Conservation (phyloP, 768 basidiomycete species). For the Roridomyces roridus region DNA sequence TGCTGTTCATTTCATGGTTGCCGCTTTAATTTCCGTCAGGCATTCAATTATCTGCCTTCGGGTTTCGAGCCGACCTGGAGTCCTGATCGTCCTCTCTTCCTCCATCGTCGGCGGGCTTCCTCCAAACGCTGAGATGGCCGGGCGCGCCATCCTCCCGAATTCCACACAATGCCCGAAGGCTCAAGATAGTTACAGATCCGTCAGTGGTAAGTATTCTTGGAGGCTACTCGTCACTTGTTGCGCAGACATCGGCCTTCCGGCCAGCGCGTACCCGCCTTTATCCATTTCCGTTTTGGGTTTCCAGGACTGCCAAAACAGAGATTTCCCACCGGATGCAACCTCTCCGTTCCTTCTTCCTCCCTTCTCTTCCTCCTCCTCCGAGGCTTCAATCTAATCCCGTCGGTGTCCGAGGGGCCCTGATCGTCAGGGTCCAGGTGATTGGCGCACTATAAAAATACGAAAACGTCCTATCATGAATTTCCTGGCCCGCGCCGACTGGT, state of each 20-base stretch:
- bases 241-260: too few relatives aligned
- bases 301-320: too few relatives aligned
- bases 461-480: conserved; percentile 6
- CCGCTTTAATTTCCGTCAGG: conserved; percentile 19
- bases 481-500: not conserved
- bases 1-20: conserved; percentile 10
- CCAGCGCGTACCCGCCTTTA: too few relatives aligned
- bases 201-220: too few relatives aligned
- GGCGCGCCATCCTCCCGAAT: not conserved
- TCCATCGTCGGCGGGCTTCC: not conserved
- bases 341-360: too few relatives aligned
- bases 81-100: not conserved
- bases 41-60: conserved; percentile 4
- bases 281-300: too few relatives aligned
- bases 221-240: too few relatives aligned
- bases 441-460: conserved; percentile 4
- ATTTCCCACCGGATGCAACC: too few relatives aligned
- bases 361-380: conserved; percentile 1
- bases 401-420: conserved; percentile 16
- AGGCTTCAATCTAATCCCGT: not conserved
- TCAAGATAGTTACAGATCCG: too few relatives aligned
- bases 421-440: conserved; percentile 18
- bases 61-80: conserved; percentile 7
- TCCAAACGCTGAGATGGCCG: not conserved
- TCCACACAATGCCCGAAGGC: too few relatives aligned